Evolutionary conservation across 805 yeast genomes (phyloP), one percentile per base, ranked within the genome.

Genomic region (Candida easanensis): DNA sequence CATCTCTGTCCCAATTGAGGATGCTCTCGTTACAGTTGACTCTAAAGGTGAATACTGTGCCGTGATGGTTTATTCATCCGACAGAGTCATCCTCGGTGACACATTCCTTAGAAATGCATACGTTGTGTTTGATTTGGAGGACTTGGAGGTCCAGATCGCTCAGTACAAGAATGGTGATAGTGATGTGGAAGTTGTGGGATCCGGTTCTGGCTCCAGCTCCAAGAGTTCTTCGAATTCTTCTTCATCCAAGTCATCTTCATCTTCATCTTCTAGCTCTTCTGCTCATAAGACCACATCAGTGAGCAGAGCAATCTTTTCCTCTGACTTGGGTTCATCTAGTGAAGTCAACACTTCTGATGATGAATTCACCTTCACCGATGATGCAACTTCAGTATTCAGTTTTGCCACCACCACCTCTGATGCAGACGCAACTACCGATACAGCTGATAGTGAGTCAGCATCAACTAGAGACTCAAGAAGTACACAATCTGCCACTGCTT

Each of bases 101-200:
- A 73, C 76, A 36, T 76, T 84, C 56, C 63, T 85, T 49, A 69
- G 86, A 41, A 71, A 76, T 30, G 83, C 82, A 4, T 86, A 84
- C 57, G 73, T 76, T 21, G 88, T 82, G 14, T 82, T 74, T 60
- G 86, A 86, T 59, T 64, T 82, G 38, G 87, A 81, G 19, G 73
- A 73, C 52, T 61, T 59, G 37, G 70, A 76, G 55, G 65, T 84
- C 26, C 76, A 82, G 0, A 48, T 85, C 42, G 88, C 83, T 15
- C 33, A 74, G 11, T n/a, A 16, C 19, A 6, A 8, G 13, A 25
- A 23, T 14, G 14, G 30, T 23, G 30, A 35, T 6, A 16, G 33
- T 30, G 33, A 30, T 7, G 13, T 30, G 7, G 19, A 30, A 14
- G 19, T 16, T 16, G 33, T 16, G 7, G 14, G 16, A 5, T 11